A percentile compares a stretch with the other conserved stretches of the same genome.
Evolutionary conservation across 805 yeast genomes (phyloP).

Genomic region (Pichia nakasei): DNA sequence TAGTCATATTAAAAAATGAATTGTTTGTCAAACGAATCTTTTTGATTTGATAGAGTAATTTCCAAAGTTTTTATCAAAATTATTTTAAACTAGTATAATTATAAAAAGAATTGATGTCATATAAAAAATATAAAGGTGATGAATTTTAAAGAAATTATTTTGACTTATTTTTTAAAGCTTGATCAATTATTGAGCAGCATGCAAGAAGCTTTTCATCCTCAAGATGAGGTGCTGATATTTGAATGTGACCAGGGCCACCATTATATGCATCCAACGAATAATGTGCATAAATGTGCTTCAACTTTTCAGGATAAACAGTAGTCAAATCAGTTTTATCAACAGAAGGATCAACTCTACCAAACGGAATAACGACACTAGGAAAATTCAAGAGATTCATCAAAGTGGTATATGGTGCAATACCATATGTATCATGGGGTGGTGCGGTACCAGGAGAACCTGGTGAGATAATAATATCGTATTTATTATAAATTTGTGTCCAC

Average conservation of each 20-base stretch:
- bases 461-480: constrained; percentile 55
- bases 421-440: constrained; percentile 45
- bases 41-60: no score
- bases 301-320: not conserved
- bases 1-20: no score
- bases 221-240: constrained; percentile 38
- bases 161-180: constrained; percentile 11
- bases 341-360: constrained; percentile 39
- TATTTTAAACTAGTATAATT: no score
- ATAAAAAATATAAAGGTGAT: not conserved
- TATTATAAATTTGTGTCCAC: constrained; percentile 37
- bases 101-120: no score
- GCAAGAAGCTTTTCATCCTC: constrained; percentile 45
- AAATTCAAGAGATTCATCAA: constrained; percentile 63
- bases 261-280: constrained; percentile 34
- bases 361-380: constrained; percentile 57
- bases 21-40: no score
- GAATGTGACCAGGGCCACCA: constrained; percentile 39
- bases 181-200: constrained; percentile 21
- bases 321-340: constrained; percentile 17
- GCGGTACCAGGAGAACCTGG: constrained; percentile 66
- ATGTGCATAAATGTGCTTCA: not conserved
- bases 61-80: no score
- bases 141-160: no score
- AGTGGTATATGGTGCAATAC: constrained; percentile 46